A percentile compares a stretch with the other conserved stretches of the same genome.
phyloP scores from a whole-genome alignment of 2,329 filamentous ascomycete genomes.

The Phialocephala subalpina region DNA sequence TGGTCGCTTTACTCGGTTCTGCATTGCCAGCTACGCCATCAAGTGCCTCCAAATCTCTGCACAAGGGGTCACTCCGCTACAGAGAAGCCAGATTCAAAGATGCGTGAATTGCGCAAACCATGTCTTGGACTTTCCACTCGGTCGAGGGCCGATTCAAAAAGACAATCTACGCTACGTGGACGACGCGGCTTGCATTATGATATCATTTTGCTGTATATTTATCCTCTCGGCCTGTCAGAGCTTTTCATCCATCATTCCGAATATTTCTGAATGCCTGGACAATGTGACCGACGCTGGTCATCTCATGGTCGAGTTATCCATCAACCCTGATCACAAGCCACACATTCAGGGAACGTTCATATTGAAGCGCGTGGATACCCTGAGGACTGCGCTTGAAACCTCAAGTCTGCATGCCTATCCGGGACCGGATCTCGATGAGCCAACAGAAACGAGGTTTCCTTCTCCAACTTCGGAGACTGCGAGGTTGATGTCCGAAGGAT shows the following conservation, averaged over 20 bases:
- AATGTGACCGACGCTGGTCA: slow-evolving; percentile 22
- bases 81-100: slow-evolving; percentile 17
- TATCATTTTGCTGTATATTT: slow-evolving; percentile 22
- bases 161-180: slow-evolving; percentile 23
- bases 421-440: not conserved
- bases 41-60: slow-evolving; percentile 19
- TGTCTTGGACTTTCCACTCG: slow-evolving; percentile 21
- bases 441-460: not conserved
- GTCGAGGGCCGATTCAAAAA: slow-evolving; percentile 20
- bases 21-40: slow-evolving; percentile 24
- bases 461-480: not conserved
- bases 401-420: not conserved
- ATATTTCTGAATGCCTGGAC: slow-evolving; percentile 18
- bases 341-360: slow-evolving; percentile 16
- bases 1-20: slow-evolving; percentile 25
- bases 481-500: slow-evolving; percentile 17
- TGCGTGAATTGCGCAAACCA: slow-evolving; percentile 22
- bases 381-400: slow-evolving; percentile 12
- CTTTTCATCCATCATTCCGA: slow-evolving; percentile 15
- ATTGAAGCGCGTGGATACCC: slow-evolving; percentile 16
- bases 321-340: slow-evolving; percentile 13
- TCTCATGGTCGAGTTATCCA: slow-evolving; percentile 21
- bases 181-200: slow-evolving; percentile 20
- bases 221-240: slow-evolving; percentile 18
- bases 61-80: slow-evolving; percentile 9